These are phyloP conservation scores for Mrakia gelida DNA, from an alignment of 768 basidiomycete species.

Conservation along the genomic window DNA sequence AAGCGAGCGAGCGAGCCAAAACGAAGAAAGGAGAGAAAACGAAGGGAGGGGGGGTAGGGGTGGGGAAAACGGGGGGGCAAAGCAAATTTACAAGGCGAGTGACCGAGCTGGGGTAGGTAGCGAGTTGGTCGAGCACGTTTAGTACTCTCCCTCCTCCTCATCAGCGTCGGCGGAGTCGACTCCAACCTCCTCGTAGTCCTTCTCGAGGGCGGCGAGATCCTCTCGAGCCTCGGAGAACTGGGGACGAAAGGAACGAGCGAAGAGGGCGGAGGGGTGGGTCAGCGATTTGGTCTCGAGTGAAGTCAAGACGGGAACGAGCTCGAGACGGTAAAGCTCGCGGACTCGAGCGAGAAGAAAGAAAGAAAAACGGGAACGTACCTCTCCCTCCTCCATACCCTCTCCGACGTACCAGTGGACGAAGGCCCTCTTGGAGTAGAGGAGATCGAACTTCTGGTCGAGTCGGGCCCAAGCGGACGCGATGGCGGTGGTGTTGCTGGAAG, in stretches of 20 bases:
- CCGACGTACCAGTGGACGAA: slow-evolving; percentile 47
- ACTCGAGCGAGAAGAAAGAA: not conserved
- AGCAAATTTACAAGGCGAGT: not conserved
- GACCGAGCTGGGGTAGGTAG: not conserved
- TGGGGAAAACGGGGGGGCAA: no score
- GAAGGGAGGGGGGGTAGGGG: no score
- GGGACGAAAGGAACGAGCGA: no score
- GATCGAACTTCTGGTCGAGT: slow-evolving; percentile 94
- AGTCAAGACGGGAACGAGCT: not conserved
- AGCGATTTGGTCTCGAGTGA: slow-evolving; percentile 57
- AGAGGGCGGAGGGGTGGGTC: no score
- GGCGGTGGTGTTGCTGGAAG: slow-evolving; percentile 60
- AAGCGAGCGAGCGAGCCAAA: not conserved
- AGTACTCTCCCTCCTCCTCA: slow-evolving; percentile 47
- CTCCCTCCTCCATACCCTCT: slow-evolving; percentile 96
- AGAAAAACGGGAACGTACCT: slow-evolving; percentile 44
- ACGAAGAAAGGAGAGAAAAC: no score
- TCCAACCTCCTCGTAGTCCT: slow-evolving; percentile 48
- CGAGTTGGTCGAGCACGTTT: not conserved
- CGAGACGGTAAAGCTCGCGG: no score
- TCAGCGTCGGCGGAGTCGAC: slow-evolving; percentile 46
- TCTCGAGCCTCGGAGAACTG: slow-evolving; percentile 92
- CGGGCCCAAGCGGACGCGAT: slow-evolving; percentile 94
- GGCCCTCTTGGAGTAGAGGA: slow-evolving; percentile 77
- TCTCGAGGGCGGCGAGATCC: slow-evolving; percentile 80